phyloP scores from a whole-genome alignment of 129 eudicot genomes.

The Flaveria linearis region DNA sequence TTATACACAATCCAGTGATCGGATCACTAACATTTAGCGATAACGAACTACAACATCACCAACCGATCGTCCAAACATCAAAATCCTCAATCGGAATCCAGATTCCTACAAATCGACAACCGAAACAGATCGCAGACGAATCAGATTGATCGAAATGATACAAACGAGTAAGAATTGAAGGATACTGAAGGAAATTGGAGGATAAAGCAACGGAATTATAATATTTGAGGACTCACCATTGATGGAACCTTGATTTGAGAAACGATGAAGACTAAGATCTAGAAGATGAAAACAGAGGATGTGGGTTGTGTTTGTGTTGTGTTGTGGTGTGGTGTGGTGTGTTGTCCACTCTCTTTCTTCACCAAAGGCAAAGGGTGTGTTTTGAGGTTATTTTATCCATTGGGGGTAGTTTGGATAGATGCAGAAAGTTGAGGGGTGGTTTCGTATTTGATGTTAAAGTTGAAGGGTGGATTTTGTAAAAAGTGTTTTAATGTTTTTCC shows the following conservation, averaged over 20 bases:
- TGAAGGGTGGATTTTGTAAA: not conserved
- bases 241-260: conserved; percentile 39
- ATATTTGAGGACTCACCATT: conserved; percentile 46
- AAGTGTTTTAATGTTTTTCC: not conserved
- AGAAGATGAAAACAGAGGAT: conserved; percentile 64
- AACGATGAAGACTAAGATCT: conserved; percentile 56
- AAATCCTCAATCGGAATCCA: conserved; percentile 33
- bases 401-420: conserved; percentile 13
- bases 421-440: conserved; percentile 24
- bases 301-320: conserved; percentile 26
- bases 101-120: conserved; percentile 42
- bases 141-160: conserved; percentile 29
- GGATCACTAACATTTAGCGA: conserved; percentile 34
- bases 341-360: conserved; percentile 42
- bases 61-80: conserved; percentile 51
- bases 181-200: conserved; percentile 14
- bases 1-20: conserved; percentile 42
- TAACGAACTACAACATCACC: conserved; percentile 31
- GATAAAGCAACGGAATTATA: conserved; percentile 1
- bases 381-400: not conserved
- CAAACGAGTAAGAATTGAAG: conserved; percentile 4
- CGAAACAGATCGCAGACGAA: conserved; percentile 38
- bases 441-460: not conserved
- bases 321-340: conserved; percentile 8
- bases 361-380: conserved; percentile 23